These are phyloP conservation scores for Hymenoscyphus scutula DNA, from an alignment of 2,329 filamentous ascomycete genomes.

Conservation along the genomic window DNA sequence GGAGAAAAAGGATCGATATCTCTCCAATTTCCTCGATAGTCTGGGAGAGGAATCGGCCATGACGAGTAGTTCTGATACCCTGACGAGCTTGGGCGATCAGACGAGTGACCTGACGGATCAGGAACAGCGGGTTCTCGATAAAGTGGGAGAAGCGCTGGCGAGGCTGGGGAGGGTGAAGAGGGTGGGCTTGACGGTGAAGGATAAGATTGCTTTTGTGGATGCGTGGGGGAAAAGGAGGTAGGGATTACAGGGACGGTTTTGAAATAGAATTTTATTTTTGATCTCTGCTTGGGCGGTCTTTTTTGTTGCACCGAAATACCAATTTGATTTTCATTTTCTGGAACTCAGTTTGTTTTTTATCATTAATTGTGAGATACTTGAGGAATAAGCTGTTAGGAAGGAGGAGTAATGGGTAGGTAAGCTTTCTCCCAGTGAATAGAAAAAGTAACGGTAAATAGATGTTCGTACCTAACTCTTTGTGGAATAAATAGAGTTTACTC, in stretches of 20 bases:
- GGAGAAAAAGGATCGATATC: conserved; percentile 37
- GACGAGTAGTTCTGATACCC: conserved; percentile 35
- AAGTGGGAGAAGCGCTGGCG: conserved; percentile 82
- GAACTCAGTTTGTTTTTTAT: background rate
- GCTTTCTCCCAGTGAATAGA: too few species aligned
- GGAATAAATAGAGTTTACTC: too few species aligned
- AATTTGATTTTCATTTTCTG: conserved; percentile 5
- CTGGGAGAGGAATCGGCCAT: conserved; percentile 31
- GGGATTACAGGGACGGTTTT: background rate
- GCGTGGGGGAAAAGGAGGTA: conserved; percentile 55
- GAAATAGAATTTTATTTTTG: background rate
- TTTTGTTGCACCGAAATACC: conserved; percentile 4
- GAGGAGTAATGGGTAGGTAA: too few species aligned
- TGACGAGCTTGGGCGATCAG: conserved; percentile 30
- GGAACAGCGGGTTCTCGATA: conserved; percentile 72
- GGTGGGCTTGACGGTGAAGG: conserved; percentile 76
- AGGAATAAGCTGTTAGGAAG: too few species aligned
- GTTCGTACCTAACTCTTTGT: too few species aligned
- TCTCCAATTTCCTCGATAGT: conserved; percentile 32
- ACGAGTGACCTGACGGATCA: conserved; percentile 39
- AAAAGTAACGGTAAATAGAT: too few species aligned
- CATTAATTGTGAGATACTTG: background rate
- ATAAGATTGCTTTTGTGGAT: conserved; percentile 80
- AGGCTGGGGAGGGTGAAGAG: conserved; percentile 83
- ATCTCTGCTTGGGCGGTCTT: background rate